Percentiles rank a stretch among this genome's conserved stretches.
Conservation (phyloP, 306 rosid genomes). For the Parietaria judaica region DNA sequence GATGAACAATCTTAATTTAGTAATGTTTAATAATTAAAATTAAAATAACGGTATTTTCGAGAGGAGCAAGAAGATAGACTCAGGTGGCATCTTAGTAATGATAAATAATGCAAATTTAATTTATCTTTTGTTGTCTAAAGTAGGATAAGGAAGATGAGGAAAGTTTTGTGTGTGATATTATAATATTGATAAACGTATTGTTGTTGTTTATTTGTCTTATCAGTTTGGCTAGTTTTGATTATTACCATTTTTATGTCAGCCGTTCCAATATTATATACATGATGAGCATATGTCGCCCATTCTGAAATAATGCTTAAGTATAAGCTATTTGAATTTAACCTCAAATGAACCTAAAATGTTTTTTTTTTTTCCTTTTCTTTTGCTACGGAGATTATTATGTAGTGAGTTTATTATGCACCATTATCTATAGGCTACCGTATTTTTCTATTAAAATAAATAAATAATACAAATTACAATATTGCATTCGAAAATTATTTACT, state of each 20-base stretch:
- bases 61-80: constrained; percentile 25
- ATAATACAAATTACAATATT: too few species aligned
- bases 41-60: constrained; percentile 9
- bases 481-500: too few species aligned
- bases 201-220: constrained; percentile 12
- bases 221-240: constrained; percentile 16
- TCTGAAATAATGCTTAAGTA: not conserved
- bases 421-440: too few species aligned
- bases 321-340: not conserved
- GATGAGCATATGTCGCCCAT: not conserved
- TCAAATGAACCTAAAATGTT: not conserved
- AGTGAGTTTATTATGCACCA: too few species aligned
- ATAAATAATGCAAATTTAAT: not conserved
- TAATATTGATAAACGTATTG: not conserved
- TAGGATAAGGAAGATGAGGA: constrained; percentile 8
- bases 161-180: constrained; percentile 2
- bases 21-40: not conserved
- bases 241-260: not conserved
- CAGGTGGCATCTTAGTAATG: constrained; percentile 4
- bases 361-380: not conserved
- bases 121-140: not conserved
- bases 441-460: too few species aligned
- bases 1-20: not conserved
- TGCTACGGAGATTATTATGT: not conserved
- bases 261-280: not conserved